Conservation (phyloP, 768 basidiomycete species). For the Tulasnella sp. region DNA sequence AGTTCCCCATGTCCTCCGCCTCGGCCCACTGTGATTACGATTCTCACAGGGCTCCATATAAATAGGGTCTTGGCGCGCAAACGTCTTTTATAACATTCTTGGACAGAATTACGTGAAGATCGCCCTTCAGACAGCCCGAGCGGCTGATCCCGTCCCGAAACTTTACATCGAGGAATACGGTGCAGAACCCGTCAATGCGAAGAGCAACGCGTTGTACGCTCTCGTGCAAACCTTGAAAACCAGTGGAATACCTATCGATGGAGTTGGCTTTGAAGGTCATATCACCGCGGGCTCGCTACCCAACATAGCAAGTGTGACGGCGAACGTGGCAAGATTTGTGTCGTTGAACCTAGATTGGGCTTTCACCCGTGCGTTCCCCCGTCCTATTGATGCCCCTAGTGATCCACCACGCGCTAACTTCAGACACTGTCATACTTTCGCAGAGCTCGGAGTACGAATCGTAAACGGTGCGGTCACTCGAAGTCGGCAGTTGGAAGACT, state of each 20-base stretch:
- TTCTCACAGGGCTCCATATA: not conserved
- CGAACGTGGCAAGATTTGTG: conserved; percentile 57
- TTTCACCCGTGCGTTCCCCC: conserved; percentile 49
- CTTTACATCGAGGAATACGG: conserved; percentile 28
- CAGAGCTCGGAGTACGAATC: conserved; percentile 61
- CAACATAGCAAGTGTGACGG: conserved; percentile 43
- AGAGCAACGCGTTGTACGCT: conserved; percentile 59
- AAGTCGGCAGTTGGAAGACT: conserved; percentile 62
- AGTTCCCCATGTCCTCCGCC: not conserved
- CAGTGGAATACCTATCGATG: conserved; percentile 59
- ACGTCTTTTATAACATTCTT: conserved; percentile 59
- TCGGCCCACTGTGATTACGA: not conserved
- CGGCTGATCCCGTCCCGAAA: conserved; percentile 25
- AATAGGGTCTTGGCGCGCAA: conserved; percentile 52
- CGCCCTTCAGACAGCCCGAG: conserved; percentile 19
- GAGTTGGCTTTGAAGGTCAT: conserved; percentile 50
- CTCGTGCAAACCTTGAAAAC: conserved; percentile 56
- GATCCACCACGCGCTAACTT: too few relatives aligned
- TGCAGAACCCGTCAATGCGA: conserved; percentile 47
- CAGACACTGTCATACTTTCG: not conserved
- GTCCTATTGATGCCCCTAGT: too few relatives aligned
- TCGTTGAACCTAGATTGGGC: conserved; percentile 68
- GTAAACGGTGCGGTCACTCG: conserved; percentile 53
- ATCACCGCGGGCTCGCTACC: not conserved
- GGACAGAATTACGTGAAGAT: conserved; percentile 42